Conservation (phyloP, 202 grass and related monocot genomes). For the Cymbopogon flexuosus region DNA sequence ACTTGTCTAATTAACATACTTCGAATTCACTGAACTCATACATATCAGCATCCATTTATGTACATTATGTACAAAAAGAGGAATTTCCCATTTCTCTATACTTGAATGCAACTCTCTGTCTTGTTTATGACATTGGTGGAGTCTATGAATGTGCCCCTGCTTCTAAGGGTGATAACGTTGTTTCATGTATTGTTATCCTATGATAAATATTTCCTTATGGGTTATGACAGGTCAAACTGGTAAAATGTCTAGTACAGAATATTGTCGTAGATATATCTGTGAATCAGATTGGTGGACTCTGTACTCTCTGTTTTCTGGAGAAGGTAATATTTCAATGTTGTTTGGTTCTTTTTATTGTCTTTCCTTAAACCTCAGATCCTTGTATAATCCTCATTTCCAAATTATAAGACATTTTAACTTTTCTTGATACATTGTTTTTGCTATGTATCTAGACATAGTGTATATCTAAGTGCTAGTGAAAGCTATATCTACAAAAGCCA, state of each 20-base stretch:
- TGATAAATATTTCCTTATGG: conserved; percentile 26
- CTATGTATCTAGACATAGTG: too few relatives aligned
- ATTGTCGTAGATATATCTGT: conserved; percentile 89
- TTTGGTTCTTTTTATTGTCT: not conserved
- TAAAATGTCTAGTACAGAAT: conserved; percentile 92
- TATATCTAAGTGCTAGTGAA: too few relatives aligned
- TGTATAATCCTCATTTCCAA: not conserved
- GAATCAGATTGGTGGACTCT: conserved; percentile 93
- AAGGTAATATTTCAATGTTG: conserved; percentile 46
- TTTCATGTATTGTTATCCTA: not conserved
- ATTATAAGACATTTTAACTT: too few relatives aligned
- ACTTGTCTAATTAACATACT: conserved; percentile 3
- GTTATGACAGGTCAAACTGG: conserved; percentile 77
- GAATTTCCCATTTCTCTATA: not conserved
- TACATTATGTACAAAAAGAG: not conserved
- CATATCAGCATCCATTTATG: conserved; percentile 19
- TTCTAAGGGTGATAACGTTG: not conserved
- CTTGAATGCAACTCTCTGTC: not conserved
- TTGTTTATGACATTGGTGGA: not conserved
- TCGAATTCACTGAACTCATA: conserved; percentile 1
- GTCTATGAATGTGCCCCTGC: conserved; percentile 5
- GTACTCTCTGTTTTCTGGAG: conserved; percentile 88
- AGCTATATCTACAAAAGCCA: too few relatives aligned
- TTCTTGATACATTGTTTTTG: too few relatives aligned
- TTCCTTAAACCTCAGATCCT: conserved; percentile 16